Evolutionary conservation across 2,329 filamentous ascomycete genomes (phyloP).

Genomic region (Fusarium nematophilum): DNA sequence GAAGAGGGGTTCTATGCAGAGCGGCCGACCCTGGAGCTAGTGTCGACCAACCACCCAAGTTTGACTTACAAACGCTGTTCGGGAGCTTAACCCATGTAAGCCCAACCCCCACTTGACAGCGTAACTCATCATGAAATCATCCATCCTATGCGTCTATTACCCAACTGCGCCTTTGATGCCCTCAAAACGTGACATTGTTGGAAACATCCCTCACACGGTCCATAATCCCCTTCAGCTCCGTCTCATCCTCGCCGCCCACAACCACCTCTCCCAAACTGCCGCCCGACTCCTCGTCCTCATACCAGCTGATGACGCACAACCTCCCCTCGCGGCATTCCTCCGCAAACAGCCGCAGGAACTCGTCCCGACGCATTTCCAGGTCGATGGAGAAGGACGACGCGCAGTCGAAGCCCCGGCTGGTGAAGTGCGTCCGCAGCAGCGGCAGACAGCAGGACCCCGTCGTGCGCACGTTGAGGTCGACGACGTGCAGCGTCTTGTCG

Average conservation of each 20-base stretch:
- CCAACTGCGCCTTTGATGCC: background rate
- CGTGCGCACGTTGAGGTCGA: conserved; percentile 50
- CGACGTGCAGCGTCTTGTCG: conserved; percentile 39
- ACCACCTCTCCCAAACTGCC: conserved; percentile 47
- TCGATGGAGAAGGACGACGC: conserved; percentile 47
- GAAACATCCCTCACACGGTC: conserved; percentile 41
- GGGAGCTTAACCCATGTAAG: too few species aligned
- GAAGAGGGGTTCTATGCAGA: too few species aligned
- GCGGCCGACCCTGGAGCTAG: too few species aligned
- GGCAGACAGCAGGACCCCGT: conserved; percentile 47
- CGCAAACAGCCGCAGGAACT: conserved; percentile 43
- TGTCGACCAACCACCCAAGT: too few species aligned
- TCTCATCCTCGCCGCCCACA: conserved; percentile 44
- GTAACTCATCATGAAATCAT: too few species aligned
- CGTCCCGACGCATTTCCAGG: conserved; percentile 29
- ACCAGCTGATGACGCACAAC: conserved; percentile 49
- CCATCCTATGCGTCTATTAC: background rate
- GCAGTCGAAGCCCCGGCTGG: conserved; percentile 37
- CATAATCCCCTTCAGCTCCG: conserved; percentile 35
- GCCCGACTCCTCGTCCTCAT: conserved; percentile 42
- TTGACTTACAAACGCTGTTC: too few species aligned
- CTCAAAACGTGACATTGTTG: conserved; percentile 46
- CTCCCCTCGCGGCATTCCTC: conserved; percentile 40
- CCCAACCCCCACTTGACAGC: too few species aligned
- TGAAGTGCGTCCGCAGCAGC: conserved; percentile 46